Evolutionary conservation across 768 basidiomycete species (phyloP).

Genomic region (Tremella yokohamensis): DNA sequence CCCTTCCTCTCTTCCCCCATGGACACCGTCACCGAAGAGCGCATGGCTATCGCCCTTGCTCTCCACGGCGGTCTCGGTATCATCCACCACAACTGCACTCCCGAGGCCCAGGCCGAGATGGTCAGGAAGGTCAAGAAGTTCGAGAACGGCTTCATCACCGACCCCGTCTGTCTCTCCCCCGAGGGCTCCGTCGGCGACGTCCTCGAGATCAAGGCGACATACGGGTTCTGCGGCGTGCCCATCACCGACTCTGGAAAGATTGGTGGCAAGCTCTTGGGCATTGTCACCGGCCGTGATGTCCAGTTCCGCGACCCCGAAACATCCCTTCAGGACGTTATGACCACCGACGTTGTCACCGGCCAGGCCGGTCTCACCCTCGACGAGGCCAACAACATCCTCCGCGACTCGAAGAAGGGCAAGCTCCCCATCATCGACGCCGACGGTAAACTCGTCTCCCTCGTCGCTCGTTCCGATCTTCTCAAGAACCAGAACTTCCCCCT

Average conservation of each 20-base stretch:
- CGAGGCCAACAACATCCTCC: constrained; percentile 90
- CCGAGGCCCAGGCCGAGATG: constrained; percentile 89
- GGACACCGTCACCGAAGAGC: constrained; percentile 97
- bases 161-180: constrained; percentile 84
- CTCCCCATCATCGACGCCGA: constrained; percentile 73
- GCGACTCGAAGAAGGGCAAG: constrained; percentile 96
- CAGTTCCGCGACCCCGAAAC: constrained; percentile 75
- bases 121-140: constrained; percentile 96
- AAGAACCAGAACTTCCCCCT: constrained; percentile 97
- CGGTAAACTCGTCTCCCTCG: constrained; percentile 71
- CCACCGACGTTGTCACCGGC: constrained; percentile 78
- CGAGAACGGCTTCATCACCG: constrained; percentile 97
- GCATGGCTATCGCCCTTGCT: constrained; percentile 54
- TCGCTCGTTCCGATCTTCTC: constrained; percentile 92
- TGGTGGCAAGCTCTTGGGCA: constrained; percentile 89
- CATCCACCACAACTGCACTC: constrained; percentile 81
- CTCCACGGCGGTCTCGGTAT: constrained; percentile 95
- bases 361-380: constrained; percentile 79
- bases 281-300: constrained; percentile 92
- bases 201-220: constrained; percentile 80
- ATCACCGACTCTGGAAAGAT: constrained; percentile 92
- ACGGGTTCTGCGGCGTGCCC: constrained; percentile 95
- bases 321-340: constrained; percentile 81
- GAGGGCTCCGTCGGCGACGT: constrained; percentile 77
- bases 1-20: constrained; percentile 97